Percentiles rank a stretch among this genome's conserved stretches.
phyloP scores from a whole-genome alignment of 2,329 filamentous ascomycete species.

The Geosmithia flava region DNA sequence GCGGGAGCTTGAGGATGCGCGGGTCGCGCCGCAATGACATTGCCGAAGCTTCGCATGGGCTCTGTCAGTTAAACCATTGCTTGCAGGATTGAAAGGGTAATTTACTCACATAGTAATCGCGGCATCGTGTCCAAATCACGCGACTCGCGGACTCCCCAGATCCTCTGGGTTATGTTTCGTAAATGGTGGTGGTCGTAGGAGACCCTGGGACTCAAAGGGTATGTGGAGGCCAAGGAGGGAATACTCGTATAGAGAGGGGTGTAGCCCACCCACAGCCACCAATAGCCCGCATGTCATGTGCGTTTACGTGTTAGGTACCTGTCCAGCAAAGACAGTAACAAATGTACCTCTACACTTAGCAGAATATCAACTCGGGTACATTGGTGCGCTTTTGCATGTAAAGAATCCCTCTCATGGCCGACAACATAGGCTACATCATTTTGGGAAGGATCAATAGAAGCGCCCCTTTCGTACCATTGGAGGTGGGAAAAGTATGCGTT shows the following conservation, averaged over 20 bases:
- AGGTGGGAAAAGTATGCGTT: no score
- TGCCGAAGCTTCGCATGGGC: constrained; percentile 37
- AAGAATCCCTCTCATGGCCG: no score
- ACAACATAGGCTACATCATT: no score
- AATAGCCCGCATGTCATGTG: not conserved
- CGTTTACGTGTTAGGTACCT: not conserved
- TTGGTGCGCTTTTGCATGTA: no score
- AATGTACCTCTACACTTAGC: no score
- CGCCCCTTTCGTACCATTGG: no score
- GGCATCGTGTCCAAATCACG: constrained; percentile 26
- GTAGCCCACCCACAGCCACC: not conserved
- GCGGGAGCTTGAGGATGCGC: constrained; percentile 69
- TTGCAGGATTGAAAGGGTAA: not conserved
- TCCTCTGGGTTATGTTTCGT: not conserved
- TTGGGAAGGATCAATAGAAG: no score
- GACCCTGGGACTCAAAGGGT: not conserved
- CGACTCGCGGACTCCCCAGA: not conserved
- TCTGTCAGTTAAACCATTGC: not conserved
- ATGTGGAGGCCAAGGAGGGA: not conserved
- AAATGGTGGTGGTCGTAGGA: not conserved
- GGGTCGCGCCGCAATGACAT: constrained; percentile 68
- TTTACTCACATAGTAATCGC: constrained; percentile 36
- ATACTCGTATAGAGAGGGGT: not conserved
- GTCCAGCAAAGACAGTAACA: no score
- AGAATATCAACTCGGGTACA: no score